Evolutionary conservation across 2,329 filamentous ascomycete genomes (phyloP).

Genomic region (Malbranchea cinnamomea): DNA sequence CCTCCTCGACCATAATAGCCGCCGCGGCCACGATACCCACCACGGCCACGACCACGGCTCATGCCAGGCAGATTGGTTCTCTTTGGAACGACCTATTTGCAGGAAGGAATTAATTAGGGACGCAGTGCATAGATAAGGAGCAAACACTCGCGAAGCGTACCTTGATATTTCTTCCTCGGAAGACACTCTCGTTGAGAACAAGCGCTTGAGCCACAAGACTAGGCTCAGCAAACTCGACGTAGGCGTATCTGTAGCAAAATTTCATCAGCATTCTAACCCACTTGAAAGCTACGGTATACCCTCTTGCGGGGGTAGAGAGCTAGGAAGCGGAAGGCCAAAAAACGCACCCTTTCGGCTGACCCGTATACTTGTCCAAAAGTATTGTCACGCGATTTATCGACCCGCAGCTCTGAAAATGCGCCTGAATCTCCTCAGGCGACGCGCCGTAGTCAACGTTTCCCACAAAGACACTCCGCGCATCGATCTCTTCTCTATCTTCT

Average conservation of each 20-base stretch:
- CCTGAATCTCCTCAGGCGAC: slow-evolving; percentile 93
- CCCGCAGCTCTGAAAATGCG: slow-evolving; percentile 93
- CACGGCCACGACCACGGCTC: slow-evolving; percentile 52
- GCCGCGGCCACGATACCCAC: slow-evolving; percentile 38
- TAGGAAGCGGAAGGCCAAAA: slow-evolving; percentile 7
- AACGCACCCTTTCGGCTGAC: slow-evolving; percentile 96
- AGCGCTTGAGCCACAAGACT: slow-evolving; percentile 84
- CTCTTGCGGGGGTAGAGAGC: slow-evolving; percentile 1
- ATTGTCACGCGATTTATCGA: slow-evolving; percentile 98
- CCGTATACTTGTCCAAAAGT: slow-evolving; percentile 92
- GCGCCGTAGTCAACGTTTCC: slow-evolving; percentile 97
- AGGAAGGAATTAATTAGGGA: slow-evolving; percentile 1
- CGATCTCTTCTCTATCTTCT: slow-evolving; percentile 91
- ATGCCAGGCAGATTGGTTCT: slow-evolving; percentile 89
- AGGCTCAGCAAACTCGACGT: slow-evolving; percentile 95
- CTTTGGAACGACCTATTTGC: slow-evolving; percentile 63
- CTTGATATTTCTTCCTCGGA: slow-evolving; percentile 91
- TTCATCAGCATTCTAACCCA: no score
- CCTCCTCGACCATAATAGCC: slow-evolving; percentile 34
- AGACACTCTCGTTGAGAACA: slow-evolving; percentile 89
- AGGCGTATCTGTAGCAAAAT: slow-evolving; percentile 61
- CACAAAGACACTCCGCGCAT: slow-evolving; percentile 91
- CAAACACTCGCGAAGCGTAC: slow-evolving; percentile 37
- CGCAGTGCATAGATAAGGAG: not conserved
- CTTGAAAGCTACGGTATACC: not conserved